phyloP scores from a whole-genome alignment of 108 stramenopile genomes.

The Nannochloropsis granulata region DNA sequence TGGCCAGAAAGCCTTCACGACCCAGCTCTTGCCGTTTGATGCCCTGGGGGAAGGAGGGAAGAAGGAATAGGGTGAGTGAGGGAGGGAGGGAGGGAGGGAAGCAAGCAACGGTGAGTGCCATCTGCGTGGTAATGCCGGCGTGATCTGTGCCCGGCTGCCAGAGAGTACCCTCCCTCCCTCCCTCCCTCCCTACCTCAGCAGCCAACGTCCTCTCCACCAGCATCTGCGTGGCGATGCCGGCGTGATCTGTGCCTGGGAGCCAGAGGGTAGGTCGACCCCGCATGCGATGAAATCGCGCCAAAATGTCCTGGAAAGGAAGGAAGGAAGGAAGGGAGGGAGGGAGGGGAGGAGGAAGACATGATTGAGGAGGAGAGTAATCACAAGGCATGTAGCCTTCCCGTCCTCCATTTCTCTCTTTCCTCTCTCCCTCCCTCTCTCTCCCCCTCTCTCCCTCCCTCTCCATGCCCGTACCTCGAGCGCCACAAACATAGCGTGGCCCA shows the following conservation, averaged over 20 bases:
- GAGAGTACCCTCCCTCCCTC: conserved; percentile 73
- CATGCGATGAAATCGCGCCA: conserved; percentile 95
- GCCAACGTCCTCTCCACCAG: conserved; percentile 80
- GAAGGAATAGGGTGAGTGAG: too few species aligned
- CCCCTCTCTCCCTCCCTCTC: too few species aligned
- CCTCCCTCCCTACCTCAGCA: too few species aligned
- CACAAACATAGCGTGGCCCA: conserved; percentile 98
- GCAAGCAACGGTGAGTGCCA: too few species aligned
- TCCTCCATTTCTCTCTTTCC: too few species aligned
- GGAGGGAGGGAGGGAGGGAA: too few species aligned
- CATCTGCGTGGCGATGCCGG: conserved; percentile 96
- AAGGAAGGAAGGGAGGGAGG: neutral
- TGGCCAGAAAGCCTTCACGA: conserved; percentile 64
- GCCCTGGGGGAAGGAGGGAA: too few species aligned
- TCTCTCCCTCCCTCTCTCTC: neutral
- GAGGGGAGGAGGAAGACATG: neutral
- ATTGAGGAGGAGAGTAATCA: neutral
- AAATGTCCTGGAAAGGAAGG: conserved; percentile 53
- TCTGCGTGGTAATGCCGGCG: conserved; percentile 96
- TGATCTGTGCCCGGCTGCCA: conserved; percentile 97
- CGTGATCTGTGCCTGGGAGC: conserved; percentile 96
- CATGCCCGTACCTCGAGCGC: conserved; percentile 47
- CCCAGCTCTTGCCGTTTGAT: conserved; percentile 65
- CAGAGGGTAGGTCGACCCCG: conserved; percentile 83
- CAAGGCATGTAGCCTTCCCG: neutral